Percentiles rank a stretch among this genome's conserved stretches.
Evolutionary conservation across 225 moss, liverwort and hornwort genomes (phyloP).

Genomic region (Neckera pumila): DNA sequence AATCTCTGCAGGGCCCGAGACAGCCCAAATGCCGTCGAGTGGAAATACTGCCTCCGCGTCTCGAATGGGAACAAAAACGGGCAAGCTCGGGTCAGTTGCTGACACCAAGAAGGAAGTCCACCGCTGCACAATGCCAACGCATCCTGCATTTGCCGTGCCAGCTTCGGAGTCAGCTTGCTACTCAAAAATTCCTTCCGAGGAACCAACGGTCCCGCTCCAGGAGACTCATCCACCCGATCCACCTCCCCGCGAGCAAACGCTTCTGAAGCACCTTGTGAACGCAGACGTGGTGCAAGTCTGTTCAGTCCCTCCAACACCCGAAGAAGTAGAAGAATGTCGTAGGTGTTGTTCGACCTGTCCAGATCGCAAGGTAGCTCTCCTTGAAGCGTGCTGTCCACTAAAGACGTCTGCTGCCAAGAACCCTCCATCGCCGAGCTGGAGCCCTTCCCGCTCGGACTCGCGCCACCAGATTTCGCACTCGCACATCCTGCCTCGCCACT

Average conservation of each 20-base stretch:
- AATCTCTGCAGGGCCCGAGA: slow-evolving; percentile 89
- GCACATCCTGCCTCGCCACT: slow-evolving; percentile 31
- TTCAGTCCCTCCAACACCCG: slow-evolving; percentile 89
- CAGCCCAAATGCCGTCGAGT: slow-evolving; percentile 93
- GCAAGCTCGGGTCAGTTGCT: slow-evolving; percentile 89
- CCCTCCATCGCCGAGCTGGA: slow-evolving; percentile 29
- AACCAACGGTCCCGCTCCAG: slow-evolving; percentile 58
- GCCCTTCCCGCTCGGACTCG: slow-evolving; percentile 33
- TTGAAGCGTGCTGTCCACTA: slow-evolving; percentile 73
- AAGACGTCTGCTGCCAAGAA: slow-evolving; percentile 84
- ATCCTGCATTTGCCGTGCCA: slow-evolving; percentile 99
- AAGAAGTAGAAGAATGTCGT: slow-evolving; percentile 73
- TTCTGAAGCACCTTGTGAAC: slow-evolving; percentile 62
- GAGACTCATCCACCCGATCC: slow-evolving; percentile 25
- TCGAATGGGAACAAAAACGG: slow-evolving; percentile 97
- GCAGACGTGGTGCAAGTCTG: slow-evolving; percentile 72
- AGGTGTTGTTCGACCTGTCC: slow-evolving; percentile 80
- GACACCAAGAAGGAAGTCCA: slow-evolving; percentile 94
- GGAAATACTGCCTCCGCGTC: slow-evolving; percentile 93
- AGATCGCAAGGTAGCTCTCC: slow-evolving; percentile 94
- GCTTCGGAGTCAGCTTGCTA: slow-evolving; percentile 90
- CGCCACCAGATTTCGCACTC: slow-evolving; percentile 28
- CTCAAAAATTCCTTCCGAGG: slow-evolving; percentile 75
- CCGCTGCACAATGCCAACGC: slow-evolving; percentile 95
- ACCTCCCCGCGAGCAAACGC: slow-evolving; percentile 50